These are phyloP conservation scores for Prinsepia uniflora DNA, from an alignment of 306 rosid genomes.

Conservation along the genomic window DNA sequence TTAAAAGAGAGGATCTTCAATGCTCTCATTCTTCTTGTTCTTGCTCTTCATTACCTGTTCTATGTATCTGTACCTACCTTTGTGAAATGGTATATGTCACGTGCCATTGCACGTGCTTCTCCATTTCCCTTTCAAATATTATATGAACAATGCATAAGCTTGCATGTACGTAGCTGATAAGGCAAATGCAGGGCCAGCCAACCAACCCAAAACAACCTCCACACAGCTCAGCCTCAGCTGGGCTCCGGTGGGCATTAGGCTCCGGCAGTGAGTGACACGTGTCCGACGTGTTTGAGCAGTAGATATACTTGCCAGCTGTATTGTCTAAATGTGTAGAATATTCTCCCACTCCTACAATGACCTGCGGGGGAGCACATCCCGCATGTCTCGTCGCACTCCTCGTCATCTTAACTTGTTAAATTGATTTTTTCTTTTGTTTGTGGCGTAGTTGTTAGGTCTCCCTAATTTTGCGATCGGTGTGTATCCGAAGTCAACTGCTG, in stretches of 20 bases:
- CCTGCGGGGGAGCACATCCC: neutral
- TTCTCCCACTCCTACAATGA: neutral
- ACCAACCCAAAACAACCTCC: neutral
- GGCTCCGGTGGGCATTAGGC: neutral
- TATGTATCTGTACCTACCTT: too few species aligned
- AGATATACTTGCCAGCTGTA: slow-evolving; percentile 24
- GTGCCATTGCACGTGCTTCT: neutral
- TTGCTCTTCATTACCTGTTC: neutral
- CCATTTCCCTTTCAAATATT: neutral
- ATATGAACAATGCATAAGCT: neutral
- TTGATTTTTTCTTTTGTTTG: neutral
- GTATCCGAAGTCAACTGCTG: neutral
- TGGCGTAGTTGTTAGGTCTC: neutral
- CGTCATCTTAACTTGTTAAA: neutral
- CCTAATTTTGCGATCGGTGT: neutral
- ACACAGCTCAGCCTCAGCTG: neutral
- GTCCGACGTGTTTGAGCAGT: neutral
- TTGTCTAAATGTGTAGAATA: neutral
- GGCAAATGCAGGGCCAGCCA: too few species aligned
- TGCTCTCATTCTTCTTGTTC: neutral
- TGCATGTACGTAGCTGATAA: neutral
- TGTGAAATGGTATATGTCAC: neutral
- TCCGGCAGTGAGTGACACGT: neutral
- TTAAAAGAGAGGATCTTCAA: too few species aligned
- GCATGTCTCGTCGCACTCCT: slow-evolving; percentile 1